Evolutionary conservation across 345 rosid genomes (phyloP).

Genomic region (Salix arbutifolia): DNA sequence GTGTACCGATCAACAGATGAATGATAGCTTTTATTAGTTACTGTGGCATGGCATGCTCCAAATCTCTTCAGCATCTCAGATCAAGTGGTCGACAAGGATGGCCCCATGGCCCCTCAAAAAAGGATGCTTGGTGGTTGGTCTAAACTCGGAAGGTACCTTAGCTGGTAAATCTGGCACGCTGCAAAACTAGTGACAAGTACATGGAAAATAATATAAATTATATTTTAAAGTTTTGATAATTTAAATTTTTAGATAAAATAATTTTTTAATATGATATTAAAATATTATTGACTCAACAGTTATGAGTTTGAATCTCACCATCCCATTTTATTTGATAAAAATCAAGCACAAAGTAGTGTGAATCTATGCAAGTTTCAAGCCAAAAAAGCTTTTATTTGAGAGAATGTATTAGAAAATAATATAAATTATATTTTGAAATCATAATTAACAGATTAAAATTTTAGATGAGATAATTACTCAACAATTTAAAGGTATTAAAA

Average conservation of each 20-base stretch:
- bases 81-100: not conserved
- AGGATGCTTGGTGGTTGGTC: not conserved
- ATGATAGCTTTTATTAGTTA: not conserved
- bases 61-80: not conserved
- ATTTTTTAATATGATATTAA: no score
- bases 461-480: no score
- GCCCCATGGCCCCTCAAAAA: not conserved
- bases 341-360: rapidly evolving
- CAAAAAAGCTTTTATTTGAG: no score
- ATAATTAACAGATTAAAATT: no score
- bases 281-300: no score
- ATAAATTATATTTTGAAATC: rapidly evolving
- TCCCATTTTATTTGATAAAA: no score
- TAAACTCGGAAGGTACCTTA: not conserved
- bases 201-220: not conserved
- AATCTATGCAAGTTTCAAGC: no score
- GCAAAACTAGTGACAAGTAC: not conserved
- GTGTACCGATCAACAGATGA: not conserved
- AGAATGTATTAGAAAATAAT: no score
- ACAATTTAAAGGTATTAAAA: not conserved
- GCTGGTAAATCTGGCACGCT: not conserved
- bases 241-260: no score
- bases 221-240: no score
- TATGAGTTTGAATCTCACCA: no score
- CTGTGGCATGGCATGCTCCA: not conserved